A percentile compares a stretch with the other conserved stretches of the same genome.
Conservation (phyloP, 73 alveolate genomes). For the Blepharisma stoltei region DNA sequence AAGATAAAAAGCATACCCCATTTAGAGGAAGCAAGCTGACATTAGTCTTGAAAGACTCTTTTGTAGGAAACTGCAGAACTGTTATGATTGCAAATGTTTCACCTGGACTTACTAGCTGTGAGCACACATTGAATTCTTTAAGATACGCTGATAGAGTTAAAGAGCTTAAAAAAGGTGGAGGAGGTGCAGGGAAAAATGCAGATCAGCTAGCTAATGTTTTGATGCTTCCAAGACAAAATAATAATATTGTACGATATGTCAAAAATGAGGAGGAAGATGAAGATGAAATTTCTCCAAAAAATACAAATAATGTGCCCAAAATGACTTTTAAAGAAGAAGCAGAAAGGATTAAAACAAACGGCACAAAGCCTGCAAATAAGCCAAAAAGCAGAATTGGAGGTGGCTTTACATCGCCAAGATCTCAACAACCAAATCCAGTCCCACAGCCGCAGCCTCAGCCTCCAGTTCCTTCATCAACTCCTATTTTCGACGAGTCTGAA, state of each 20-base stretch:
- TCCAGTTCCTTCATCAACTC: too few species aligned
- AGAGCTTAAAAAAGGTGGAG: constrained; percentile 89
- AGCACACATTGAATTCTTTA: constrained; percentile 98
- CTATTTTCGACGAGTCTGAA: too few species aligned
- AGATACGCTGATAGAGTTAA: constrained; percentile 99
- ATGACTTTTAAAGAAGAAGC: too few species aligned
- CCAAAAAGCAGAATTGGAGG: too few species aligned
- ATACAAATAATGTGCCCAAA: too few species aligned
- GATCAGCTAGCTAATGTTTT: constrained; percentile 34
- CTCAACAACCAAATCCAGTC: too few species aligned
- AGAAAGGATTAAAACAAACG: too few species aligned
- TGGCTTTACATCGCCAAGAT: too few species aligned
- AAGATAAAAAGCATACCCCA: constrained; percentile 96
- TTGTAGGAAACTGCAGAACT: constrained; percentile 98
- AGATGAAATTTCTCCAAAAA: neutral
- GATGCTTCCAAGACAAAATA: constrained; percentile 33
- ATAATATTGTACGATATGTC: constrained; percentile 4
- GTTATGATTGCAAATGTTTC: constrained; percentile 99
- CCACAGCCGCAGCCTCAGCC: too few species aligned
- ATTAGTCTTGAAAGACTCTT: constrained; percentile 97
- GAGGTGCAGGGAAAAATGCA: constrained; percentile 6
- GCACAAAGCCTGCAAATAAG: too few species aligned
- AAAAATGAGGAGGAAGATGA: neutral
- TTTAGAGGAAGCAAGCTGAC: constrained; percentile 99
- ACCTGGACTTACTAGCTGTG: constrained; percentile 94